Base-by-base conservation (phyloP, 208 protist genomes). In the Blechomonas ayalai region DNA sequence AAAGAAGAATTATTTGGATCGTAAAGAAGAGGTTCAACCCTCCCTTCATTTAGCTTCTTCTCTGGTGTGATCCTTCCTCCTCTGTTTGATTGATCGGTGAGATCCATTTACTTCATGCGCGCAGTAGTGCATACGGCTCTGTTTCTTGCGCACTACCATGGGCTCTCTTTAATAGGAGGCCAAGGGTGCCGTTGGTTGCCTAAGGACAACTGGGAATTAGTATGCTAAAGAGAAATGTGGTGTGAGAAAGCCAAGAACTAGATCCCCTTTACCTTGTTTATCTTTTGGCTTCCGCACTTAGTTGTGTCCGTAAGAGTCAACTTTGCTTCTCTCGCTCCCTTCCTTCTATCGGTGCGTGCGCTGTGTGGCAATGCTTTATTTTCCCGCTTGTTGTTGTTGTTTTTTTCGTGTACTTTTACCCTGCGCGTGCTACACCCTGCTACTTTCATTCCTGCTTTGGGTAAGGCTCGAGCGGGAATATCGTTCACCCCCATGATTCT, bases 371-470 rank as follows among this genome's bases (percentile, higher is more conserved):
- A n/a, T 23, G 1, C 26, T 43, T 33, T 49, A 45, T 51, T 59
- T 42, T 31, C 35, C n/a, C 32, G 2, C 18, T 40, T 35, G 50
- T n/a, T 31, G 28, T 34, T 33, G 4, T 50, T 28, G 4, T 15
- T 25, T 46, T 49, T 48, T 28, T 35, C 46, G 12, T 20, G 26
- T 59, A 41, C 24, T 59, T 59, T 52, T n/a, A n/a, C n/a, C n/a
- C n/a, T n/a, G n/a, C n/a, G n/a, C n/a, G n/a, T n/a, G n/a, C n/a
- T n/a, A n/a, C n/a, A n/a, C n/a, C n/a, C n/a, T n/a, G n/a, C n/a
- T n/a, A n/a, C n/a, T n/a, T n/a, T n/a, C n/a, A n/a, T n/a, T n/a
- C n/a, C n/a, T n/a, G n/a, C n/a, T n/a, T n/a, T n/a, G n/a, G n/a
- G n/a, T n/a, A n/a, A n/a, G n/a, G n/a, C n/a, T n/a, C n/a, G n/a